Evolutionary conservation across 1,284 basidiomycete genomes (phyloP), one percentile per base, ranked within the genome.

Genomic region (Austroboletus rostrupii): DNA sequence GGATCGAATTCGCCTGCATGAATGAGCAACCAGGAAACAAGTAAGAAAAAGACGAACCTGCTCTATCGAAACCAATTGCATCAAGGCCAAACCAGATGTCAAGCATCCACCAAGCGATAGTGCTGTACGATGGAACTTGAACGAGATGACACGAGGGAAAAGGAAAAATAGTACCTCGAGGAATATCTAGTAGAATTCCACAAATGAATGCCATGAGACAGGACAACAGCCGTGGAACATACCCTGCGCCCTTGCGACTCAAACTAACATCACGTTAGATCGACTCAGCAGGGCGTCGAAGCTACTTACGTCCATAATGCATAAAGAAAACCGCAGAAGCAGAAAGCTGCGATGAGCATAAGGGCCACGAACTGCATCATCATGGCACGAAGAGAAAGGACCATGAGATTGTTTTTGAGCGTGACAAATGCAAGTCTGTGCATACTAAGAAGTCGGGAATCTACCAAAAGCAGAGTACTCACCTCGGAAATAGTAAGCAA

Each of bases 81-180:
- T 95, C 92, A 12, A 94, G 75, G n/a, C 91, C 91, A 61, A 94
- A 94, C 80, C 83, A 92, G 3, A 92, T 69, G 61, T 92, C 87
- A 32, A 92, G 76, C 90, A 93, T 91, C 85, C 90, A 91, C 90
- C 90, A 93, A 0, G 85, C 78, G 36, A 92, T 88, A n/a, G 77
- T 76, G 26, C 84, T 87, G 33, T 39, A 53, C 28, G 54, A 49
- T 50, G 51, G 53, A n/a, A 53, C 42, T 38, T 49, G 21, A 50
- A 32, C 10, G 19, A 2, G 14, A 48, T 11, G n/a, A 8, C 37
- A 41, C 26, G 4, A 47, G 43, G 48, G 5, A 14, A 1, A 21
- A 41, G 35, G 8, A 9, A 17, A 43, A 8, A 67, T 7, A 7
- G 13, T 62, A 83, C 82, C 72, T 70, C 37, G 76, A 41, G 7